Evolutionary conservation across 129 eudicot genomes (phyloP).

Genomic region (Pittosporum tobira): DNA sequence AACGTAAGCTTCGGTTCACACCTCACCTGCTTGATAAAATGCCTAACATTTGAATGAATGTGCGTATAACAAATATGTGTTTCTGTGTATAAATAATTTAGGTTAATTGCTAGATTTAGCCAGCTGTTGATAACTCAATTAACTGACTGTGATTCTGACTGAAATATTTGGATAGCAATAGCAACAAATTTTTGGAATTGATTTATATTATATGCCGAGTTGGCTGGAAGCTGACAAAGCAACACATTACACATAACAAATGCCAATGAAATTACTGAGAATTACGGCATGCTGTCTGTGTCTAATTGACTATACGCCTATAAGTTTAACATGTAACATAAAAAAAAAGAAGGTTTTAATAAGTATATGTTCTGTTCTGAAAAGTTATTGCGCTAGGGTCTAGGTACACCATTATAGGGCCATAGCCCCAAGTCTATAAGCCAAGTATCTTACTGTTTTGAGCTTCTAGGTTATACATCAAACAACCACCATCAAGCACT

Average conservation of each 20-base stretch:
- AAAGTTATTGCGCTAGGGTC: too few relatives aligned
- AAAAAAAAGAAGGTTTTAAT: too few relatives aligned
- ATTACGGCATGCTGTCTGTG: too few relatives aligned
- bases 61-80: background rate
- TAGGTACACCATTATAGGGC: too few relatives aligned
- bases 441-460: slow-evolving; percentile 9
- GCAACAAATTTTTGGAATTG: background rate
- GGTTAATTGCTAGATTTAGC: background rate
- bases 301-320: too few relatives aligned
- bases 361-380: too few relatives aligned
- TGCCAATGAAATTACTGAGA: too few relatives aligned
- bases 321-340: too few relatives aligned
- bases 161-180: background rate
- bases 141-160: background rate
- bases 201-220: too few relatives aligned
- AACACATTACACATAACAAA: too few relatives aligned
- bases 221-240: too few relatives aligned
- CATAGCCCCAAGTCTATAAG: background rate
- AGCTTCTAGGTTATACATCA: slow-evolving; percentile 62
- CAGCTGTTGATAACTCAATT: background rate
- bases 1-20: slow-evolving; percentile 41
- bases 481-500: slow-evolving; percentile 59
- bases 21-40: background rate
- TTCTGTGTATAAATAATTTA: background rate
- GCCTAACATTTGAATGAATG: background rate